Conservation (phyloP, 2,329 filamentous ascomycete genomes). For the Aspergillus caelatus region DNA sequence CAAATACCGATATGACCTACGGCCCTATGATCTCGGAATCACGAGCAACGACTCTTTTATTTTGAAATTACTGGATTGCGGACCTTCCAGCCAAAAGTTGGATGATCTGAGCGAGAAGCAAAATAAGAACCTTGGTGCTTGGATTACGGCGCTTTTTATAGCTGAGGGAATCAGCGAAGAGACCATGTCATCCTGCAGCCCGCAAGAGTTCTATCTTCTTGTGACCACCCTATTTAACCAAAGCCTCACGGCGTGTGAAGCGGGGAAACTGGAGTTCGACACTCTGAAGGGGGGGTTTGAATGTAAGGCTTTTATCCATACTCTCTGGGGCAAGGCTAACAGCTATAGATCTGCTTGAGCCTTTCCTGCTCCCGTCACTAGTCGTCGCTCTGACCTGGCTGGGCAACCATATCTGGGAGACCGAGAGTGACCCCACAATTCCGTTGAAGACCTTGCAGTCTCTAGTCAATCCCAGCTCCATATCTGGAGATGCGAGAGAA, state of each 20-base stretch:
- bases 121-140: slow-evolving; percentile 59
- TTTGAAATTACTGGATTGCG: slow-evolving; percentile 54
- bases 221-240: slow-evolving; percentile 65
- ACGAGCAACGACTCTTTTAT: slow-evolving; percentile 56
- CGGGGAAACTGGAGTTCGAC: slow-evolving; percentile 58
- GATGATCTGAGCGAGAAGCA: slow-evolving; percentile 59
- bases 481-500: slow-evolving; percentile 61
- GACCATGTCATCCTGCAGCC: slow-evolving; percentile 65
- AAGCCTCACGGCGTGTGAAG: slow-evolving; percentile 60
- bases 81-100: slow-evolving; percentile 50
- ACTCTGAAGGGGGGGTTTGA: slow-evolving; percentile 65
- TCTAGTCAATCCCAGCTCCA: slow-evolving; percentile 59
- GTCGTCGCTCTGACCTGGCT: slow-evolving; percentile 63
- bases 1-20: slow-evolving; percentile 60
- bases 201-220: slow-evolving; percentile 66
- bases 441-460: slow-evolving; percentile 59
- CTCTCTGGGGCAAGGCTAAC: slow-evolving; percentile 11
- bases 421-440: slow-evolving; percentile 52
- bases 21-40: slow-evolving; percentile 56
- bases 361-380: slow-evolving; percentile 64
- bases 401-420: slow-evolving; percentile 57
- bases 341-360: slow-evolving; percentile 60
- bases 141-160: slow-evolving; percentile 65
- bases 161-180: slow-evolving; percentile 67
- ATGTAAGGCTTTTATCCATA: slow-evolving; percentile 46